Percentiles rank a stretch among this genome's conserved stretches.
Conservation (phyloP, 306 rosid species). For the Pueraria montana region DNA sequence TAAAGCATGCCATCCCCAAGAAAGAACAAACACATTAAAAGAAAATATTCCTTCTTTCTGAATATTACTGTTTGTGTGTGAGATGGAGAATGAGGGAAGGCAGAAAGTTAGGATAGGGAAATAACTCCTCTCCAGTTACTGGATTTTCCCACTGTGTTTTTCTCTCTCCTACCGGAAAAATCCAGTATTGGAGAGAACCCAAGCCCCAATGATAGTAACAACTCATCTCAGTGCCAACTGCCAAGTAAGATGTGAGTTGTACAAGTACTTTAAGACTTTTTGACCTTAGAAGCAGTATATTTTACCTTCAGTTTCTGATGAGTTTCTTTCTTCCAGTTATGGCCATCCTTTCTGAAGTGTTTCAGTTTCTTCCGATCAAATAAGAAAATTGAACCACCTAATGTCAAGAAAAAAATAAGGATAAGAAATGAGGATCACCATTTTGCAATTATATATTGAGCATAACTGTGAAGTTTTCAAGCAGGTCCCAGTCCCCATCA, state of each 20-base stretch:
- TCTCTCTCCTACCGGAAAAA: too few species aligned
- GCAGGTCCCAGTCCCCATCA: conserved; percentile 31
- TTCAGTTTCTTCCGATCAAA: conserved; percentile 84
- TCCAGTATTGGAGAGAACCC: too few species aligned
- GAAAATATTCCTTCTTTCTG: too few species aligned
- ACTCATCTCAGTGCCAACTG: conserved; percentile 6
- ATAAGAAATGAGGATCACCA: background rate
- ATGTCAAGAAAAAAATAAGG: too few species aligned
- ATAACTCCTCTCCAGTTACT: too few species aligned
- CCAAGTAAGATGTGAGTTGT: too few species aligned
- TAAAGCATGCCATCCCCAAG: too few species aligned
- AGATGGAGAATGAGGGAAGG: background rate
- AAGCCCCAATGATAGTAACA: too few species aligned
- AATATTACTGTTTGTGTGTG: too few species aligned
- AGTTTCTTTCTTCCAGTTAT: conserved; percentile 96
- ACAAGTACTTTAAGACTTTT: too few species aligned
- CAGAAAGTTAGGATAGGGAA: background rate
- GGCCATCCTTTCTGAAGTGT: conserved; percentile 92
- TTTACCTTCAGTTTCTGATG: conserved; percentile 91
- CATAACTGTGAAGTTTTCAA: background rate
- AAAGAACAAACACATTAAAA: too few species aligned
- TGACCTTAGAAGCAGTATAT: conserved; percentile 16
- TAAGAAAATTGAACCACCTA: conserved; percentile 97
- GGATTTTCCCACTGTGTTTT: too few species aligned
- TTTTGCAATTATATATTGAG: conserved; percentile 37